Evolutionary conservation across 305 asterid genomes (phyloP).

Genomic region (Andrographis paniculata): DNA sequence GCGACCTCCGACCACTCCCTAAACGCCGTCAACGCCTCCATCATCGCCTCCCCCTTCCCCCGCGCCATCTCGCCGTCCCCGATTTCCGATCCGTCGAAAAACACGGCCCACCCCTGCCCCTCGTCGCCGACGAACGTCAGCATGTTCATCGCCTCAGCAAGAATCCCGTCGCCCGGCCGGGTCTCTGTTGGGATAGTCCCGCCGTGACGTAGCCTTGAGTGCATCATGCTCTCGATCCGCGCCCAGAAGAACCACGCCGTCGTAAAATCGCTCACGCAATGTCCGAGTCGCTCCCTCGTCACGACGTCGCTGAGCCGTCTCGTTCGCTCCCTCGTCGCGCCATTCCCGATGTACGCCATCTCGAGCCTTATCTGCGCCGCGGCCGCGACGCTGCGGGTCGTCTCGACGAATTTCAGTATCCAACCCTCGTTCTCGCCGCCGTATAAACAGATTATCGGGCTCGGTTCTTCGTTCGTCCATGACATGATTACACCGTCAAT

Average conservation of each 20-base stretch:
- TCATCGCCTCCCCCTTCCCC: constrained; percentile 40
- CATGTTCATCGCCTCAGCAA: constrained; percentile 52
- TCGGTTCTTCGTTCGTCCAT: constrained; percentile 45
- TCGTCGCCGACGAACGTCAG: constrained; percentile 56
- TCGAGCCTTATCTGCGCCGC: constrained; percentile 33
- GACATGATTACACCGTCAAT: constrained; percentile 40
- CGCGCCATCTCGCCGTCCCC: constrained; percentile 35
- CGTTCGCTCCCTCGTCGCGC: constrained; percentile 34
- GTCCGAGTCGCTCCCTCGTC: constrained; percentile 26
- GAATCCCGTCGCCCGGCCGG: constrained; percentile 33
- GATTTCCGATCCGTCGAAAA: constrained; percentile 43
- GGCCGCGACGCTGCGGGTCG: constrained; percentile 27
- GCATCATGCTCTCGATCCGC: constrained; percentile 74
- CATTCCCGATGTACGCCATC: constrained; percentile 69
- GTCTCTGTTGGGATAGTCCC: constrained; percentile 19
- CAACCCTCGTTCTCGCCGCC: constrained; percentile 84
- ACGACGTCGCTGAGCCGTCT: constrained; percentile 28
- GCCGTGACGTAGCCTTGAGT: constrained; percentile 55
- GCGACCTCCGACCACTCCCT: constrained; percentile 40
- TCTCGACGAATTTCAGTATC: constrained; percentile 38
- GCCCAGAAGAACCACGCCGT: constrained; percentile 74
- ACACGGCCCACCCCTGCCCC: constrained; percentile 82
- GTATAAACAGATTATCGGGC: constrained; percentile 47
- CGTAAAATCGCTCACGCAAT: constrained; percentile 39
- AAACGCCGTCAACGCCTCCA: constrained; percentile 28